Conservation (phyloP, 768 basidiomycete genomes). For the Trametes cubensis region DNA sequence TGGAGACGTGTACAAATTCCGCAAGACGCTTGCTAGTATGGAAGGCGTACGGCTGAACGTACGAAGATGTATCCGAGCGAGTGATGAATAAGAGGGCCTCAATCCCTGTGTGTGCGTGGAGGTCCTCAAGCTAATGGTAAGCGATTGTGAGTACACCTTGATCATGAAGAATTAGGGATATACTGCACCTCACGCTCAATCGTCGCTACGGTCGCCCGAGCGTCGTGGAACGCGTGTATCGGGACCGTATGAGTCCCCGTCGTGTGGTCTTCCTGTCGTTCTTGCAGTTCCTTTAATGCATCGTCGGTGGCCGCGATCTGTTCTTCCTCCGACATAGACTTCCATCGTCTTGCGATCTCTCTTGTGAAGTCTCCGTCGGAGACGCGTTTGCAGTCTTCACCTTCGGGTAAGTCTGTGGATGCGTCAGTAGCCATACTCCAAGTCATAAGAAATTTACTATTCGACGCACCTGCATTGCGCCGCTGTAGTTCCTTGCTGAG, state of each 20-base stretch:
- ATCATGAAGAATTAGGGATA: too few relatives aligned
- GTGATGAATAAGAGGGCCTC: neutral
- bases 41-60: neutral
- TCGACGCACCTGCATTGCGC: slow-evolving; percentile 10
- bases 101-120: neutral
- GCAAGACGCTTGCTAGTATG: neutral
- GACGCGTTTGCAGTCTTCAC: too few relatives aligned
- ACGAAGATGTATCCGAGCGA: neutral
- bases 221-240: slow-evolving; percentile 11
- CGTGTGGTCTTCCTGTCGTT: neutral
- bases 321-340: neutral
- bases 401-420: too few relatives aligned
- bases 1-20: neutral
- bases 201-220: neutral
- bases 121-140: neutral
- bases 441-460: too few relatives aligned
- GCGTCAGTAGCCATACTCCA: too few relatives aligned
- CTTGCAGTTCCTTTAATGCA: neutral
- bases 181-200: neutral
- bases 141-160: too few relatives aligned
- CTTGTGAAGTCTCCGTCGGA: too few relatives aligned
- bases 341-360: too few relatives aligned
- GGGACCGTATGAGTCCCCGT: neutral
- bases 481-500: neutral
- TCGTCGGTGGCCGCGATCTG: slow-evolving; percentile 5